These are phyloP conservation scores for Penicillium fimorum DNA, from an alignment of 495 filamentous ascomycete genomes.

Conservation along the genomic window DNA sequence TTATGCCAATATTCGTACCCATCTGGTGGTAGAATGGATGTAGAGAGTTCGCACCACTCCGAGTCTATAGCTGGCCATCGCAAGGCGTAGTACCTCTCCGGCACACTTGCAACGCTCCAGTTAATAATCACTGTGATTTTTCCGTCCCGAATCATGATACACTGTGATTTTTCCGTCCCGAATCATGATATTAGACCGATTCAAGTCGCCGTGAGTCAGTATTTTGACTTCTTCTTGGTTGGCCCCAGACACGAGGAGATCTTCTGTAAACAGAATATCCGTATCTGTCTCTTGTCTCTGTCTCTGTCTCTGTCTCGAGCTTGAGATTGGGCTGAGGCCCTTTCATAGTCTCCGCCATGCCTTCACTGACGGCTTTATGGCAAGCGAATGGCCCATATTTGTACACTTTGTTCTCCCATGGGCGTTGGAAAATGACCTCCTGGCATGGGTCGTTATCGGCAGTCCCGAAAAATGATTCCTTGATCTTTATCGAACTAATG, in stretches of 20 bases:
- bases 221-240: conserved; percentile 9
- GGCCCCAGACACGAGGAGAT: background rate
- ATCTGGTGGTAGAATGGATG: background rate
- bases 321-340: background rate
- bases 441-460: background rate
- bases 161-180: no score
- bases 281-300: background rate
- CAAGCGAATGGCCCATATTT: background rate
- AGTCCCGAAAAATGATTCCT: background rate
- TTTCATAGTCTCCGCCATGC: background rate
- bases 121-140: conserved; percentile 16
- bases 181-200: conserved; percentile 15
- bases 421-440: background rate
- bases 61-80: conserved; percentile 15
- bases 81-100: conserved; percentile 18
- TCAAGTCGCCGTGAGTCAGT: conserved; percentile 21
- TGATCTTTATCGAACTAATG: no score
- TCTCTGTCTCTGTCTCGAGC: background rate
- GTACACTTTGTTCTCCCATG: background rate
- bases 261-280: background rate
- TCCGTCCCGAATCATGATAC: no score
- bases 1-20: background rate
- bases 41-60: conserved; percentile 13
- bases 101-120: conserved; percentile 20
- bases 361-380: background rate